Percentiles rank a stretch among this genome's conserved stretches.
Evolutionary conservation across 345 rosid genomes (phyloP).

Genomic region (Viola odorata): DNA sequence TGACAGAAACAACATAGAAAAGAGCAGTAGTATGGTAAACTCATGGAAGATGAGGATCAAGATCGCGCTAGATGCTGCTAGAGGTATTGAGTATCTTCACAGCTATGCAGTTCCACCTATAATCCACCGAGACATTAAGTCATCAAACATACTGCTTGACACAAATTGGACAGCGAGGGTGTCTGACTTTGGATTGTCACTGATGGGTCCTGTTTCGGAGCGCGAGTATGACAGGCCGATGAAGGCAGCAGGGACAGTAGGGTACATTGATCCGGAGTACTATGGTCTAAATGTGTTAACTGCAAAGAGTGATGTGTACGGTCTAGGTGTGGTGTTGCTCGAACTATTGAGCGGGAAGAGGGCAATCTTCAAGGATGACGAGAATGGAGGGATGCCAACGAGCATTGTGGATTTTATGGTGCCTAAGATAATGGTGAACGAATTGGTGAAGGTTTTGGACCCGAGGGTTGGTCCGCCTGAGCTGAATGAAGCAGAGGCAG

Average conservation of each 20-base stretch:
- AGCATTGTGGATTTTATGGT: slow-evolving; percentile 69
- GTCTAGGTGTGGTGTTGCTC: slow-evolving; percentile 74
- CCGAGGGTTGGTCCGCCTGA: slow-evolving; percentile 50
- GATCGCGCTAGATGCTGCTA: slow-evolving; percentile 72
- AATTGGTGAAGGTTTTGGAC: slow-evolving; percentile 51
- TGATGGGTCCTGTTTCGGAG: slow-evolving; percentile 53
- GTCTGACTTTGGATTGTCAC: slow-evolving; percentile 78
- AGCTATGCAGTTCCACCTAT: slow-evolving; percentile 76
- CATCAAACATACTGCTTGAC: slow-evolving; percentile 76
- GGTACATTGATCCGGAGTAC: slow-evolving; percentile 89
- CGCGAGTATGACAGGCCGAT: slow-evolving; percentile 35
- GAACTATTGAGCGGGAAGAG: slow-evolving; percentile 73
- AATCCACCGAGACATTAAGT: slow-evolving; percentile 85
- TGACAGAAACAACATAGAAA: slow-evolving; percentile 46
- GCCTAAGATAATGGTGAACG: slow-evolving; percentile 41
- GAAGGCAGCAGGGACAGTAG: slow-evolving; percentile 84
- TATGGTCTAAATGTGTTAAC: slow-evolving; percentile 79
- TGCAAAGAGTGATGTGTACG: slow-evolving; percentile 82
- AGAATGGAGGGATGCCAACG: slow-evolving; percentile 35
- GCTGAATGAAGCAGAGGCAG: slow-evolving; percentile 63
- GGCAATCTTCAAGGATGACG: slow-evolving; percentile 50
- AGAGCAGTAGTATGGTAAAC: slow-evolving; percentile 55
- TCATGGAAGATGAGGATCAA: slow-evolving; percentile 88
- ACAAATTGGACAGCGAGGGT: slow-evolving; percentile 68
- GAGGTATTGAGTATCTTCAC: slow-evolving; percentile 89